Conservation (phyloP, 2,329 filamentous ascomycete genomes). For the Diplodia intermedia region DNA sequence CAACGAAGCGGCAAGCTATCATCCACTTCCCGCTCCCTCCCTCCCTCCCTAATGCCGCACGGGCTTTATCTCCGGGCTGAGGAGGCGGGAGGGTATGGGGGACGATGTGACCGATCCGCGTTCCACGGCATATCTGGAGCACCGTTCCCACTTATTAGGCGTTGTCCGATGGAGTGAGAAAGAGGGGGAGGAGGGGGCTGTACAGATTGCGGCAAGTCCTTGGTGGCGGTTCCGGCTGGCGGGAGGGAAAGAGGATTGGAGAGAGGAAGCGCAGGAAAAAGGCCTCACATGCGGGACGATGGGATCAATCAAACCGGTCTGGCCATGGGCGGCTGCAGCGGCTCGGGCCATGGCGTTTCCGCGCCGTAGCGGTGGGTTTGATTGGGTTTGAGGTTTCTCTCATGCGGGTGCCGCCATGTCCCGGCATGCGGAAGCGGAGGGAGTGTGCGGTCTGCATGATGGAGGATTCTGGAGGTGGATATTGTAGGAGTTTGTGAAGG, state of each 20-base stretch:
- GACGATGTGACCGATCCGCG: too few relatives aligned
- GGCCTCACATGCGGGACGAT: background rate
- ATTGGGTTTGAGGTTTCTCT: background rate
- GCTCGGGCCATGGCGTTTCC: slow-evolving; percentile 1
- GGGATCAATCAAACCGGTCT: background rate
- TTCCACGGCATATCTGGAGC: too few relatives aligned
- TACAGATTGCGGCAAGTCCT: background rate
- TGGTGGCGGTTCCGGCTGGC: background rate
- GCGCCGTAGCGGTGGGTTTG: background rate
- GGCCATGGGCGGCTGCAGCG: background rate
- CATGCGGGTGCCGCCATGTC: background rate
- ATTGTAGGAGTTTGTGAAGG: background rate
- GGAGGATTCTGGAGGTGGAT: background rate
- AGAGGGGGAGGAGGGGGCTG: background rate
- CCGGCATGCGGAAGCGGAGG: background rate
- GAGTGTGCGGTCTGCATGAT: background rate
- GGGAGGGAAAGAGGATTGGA: background rate
- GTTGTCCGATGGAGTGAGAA: background rate
- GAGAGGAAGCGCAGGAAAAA: background rate
- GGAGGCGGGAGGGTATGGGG: too few relatives aligned
- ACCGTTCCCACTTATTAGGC: background rate
- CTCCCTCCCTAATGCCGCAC: too few relatives aligned
- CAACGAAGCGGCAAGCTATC: too few relatives aligned
- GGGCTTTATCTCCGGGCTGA: too few relatives aligned
- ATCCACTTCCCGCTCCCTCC: too few relatives aligned